phyloP scores from a whole-genome alignment of 805 yeast genomes.

The Candida ovalis region DNA sequence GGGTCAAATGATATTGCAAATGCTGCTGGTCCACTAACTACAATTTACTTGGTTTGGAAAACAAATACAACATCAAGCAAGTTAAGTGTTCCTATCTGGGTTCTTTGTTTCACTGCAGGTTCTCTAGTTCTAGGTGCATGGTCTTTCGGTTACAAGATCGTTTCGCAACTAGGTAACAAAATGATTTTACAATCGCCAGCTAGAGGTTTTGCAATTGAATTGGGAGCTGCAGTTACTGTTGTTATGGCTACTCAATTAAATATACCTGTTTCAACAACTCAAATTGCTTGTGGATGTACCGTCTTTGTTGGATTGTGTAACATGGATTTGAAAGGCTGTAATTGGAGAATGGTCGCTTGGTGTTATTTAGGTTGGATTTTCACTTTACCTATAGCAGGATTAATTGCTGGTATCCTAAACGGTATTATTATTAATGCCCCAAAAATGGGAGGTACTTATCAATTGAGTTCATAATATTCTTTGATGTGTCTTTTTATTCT shows the following conservation, averaged over 20 bases:
- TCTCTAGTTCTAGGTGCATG: slow-evolving; percentile 65
- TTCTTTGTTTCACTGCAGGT: slow-evolving; percentile 62
- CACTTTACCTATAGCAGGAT: slow-evolving; percentile 71
- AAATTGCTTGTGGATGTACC: slow-evolving; percentile 74
- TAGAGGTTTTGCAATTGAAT: slow-evolving; percentile 71
- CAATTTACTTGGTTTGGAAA: slow-evolving; percentile 61
- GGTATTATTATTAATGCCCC: slow-evolving; percentile 69
- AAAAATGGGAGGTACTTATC: slow-evolving; percentile 30
- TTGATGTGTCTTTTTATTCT: neutral
- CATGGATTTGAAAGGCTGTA: slow-evolving; percentile 56
- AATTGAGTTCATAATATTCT: neutral
- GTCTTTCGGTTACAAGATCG: slow-evolving; percentile 66
- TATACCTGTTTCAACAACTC: slow-evolving; percentile 76
- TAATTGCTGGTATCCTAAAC: slow-evolving; percentile 62
- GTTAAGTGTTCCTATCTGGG: slow-evolving; percentile 67
- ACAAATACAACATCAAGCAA: slow-evolving; percentile 43
- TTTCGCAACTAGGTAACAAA: slow-evolving; percentile 69
- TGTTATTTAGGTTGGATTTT: slow-evolving; percentile 69
- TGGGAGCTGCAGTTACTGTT: slow-evolving; percentile 74
- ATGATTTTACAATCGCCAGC: slow-evolving; percentile 74
- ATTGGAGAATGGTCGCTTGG: slow-evolving; percentile 76
- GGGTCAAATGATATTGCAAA: slow-evolving; percentile 79
- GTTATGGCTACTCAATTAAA: slow-evolving; percentile 71
- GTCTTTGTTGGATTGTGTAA: slow-evolving; percentile 74
- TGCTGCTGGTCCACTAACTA: slow-evolving; percentile 72